Evolutionary conservation across 495 filamentous ascomycete species (phyloP).

Genomic region (Jackrogersella minutella): DNA sequence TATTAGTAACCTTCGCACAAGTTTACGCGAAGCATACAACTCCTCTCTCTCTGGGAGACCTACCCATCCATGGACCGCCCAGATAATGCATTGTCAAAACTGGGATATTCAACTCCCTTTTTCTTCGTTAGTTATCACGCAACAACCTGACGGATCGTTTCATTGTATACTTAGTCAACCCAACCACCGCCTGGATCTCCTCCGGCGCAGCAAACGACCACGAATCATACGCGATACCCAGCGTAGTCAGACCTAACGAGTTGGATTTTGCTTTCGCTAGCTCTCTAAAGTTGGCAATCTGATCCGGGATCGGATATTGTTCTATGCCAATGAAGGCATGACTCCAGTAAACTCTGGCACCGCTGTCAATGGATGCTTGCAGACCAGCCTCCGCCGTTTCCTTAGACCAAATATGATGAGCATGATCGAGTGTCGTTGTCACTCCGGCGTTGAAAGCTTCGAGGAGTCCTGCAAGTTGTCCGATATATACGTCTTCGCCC

Average conservation of each 20-base stretch:
- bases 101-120: constrained; percentile 42
- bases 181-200: constrained; percentile 41
- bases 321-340: constrained; percentile 39
- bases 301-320: constrained; percentile 37
- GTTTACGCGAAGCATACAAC: constrained; percentile 6
- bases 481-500: constrained; percentile 61
- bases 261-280: constrained; percentile 31
- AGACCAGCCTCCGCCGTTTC: constrained; percentile 51
- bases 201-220: constrained; percentile 38
- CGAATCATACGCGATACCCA: constrained; percentile 52
- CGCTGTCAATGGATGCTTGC: constrained; percentile 50
- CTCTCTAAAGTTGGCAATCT: constrained; percentile 45
- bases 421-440: constrained; percentile 66
- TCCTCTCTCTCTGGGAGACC: constrained; percentile 18
- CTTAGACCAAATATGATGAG: constrained; percentile 57
- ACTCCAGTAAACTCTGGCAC: constrained; percentile 54
- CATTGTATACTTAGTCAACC: constrained; percentile 31
- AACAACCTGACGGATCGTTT: neutral
- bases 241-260: constrained; percentile 25
- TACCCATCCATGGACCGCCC: constrained; percentile 38
- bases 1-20: neutral
- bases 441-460: constrained; percentile 64
- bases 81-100: constrained; percentile 50
- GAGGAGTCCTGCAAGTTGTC: constrained; percentile 60
- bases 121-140: neutral